Base-by-base conservation (phyloP, 306 rosid species). In the Lathyrus aphaca region DNA sequence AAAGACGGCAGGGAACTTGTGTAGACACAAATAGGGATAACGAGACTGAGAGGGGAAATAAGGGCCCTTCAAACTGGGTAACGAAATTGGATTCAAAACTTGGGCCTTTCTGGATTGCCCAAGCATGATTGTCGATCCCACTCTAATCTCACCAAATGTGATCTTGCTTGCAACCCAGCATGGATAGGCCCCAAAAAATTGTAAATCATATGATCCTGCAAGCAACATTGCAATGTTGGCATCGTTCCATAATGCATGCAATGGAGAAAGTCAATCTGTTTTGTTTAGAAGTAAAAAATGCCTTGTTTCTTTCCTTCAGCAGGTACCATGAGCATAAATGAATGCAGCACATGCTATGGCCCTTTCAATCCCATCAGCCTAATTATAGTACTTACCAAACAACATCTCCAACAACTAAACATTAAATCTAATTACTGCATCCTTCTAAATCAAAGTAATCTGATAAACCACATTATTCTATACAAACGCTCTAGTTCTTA, bases 361-460 rank as follows among this genome's bases (percentile, higher is more conserved):
- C 56, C 74, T 55, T 44, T 56, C 56, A n/a, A 56, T 15, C 4
- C 43, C 65, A n/a, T 69, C 39, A 25, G 16, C 43, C 46, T 40
- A 39, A 9, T 5, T 10, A 46, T 54, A 30, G 37, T 30, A 23
- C 38, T 51, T 30, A 8, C 62, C 51, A 38, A 13, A 38, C 64
- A 54, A 29, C 27, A 51, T 48, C 61, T 35, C 72, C 48, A 38
- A 19, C 51, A 53, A 18, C 12, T 64, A 46, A 29, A 16, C 71
- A 5, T 40, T 23, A 56, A 27, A 54, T 29, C 59, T 53, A 30
- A 67, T 67, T 12, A 49, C 15, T 18, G 14, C 15, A 17, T 10
- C 48, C 46, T 35, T 67, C 45, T 49, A 16, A 66, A 67, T 66
- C 17, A 6, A 12, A 42, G 8, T 64, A 48, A 1, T 67, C 16